These are phyloP conservation scores for Peronospora belbahrii DNA, from an alignment of 352 stramenopile species.

Conservation along the genomic window DNA sequence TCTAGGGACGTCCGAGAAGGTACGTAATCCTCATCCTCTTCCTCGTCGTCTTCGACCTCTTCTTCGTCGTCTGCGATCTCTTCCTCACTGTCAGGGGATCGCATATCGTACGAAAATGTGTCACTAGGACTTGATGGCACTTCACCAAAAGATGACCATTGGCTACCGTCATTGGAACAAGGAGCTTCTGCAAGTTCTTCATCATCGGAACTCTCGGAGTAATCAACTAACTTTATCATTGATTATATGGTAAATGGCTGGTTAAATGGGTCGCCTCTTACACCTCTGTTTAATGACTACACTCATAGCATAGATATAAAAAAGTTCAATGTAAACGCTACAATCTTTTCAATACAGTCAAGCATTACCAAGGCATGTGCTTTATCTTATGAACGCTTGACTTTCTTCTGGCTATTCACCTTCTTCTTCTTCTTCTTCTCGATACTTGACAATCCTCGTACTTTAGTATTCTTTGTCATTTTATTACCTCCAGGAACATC, in stretches of 20 bases:
- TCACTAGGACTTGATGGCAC: slow-evolving; percentile 22
- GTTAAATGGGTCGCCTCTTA: slow-evolving; percentile 8
- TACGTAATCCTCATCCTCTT: slow-evolving; percentile 26
- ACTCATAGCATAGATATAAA: too few species aligned
- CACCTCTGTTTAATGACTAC: slow-evolving; percentile 10
- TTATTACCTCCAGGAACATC: slow-evolving; percentile 15
- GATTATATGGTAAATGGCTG: too few species aligned
- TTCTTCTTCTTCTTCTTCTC: slow-evolving; percentile 19
- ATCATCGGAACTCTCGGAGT: slow-evolving; percentile 46
- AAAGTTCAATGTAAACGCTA: too few species aligned
- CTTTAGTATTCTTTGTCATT: slow-evolving; percentile 23
- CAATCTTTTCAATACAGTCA: not conserved
- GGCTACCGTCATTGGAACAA: slow-evolving; percentile 4
- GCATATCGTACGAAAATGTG: slow-evolving; percentile 26
- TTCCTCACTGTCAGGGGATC: slow-evolving; percentile 8
- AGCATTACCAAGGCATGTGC: not conserved
- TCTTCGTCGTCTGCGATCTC: slow-evolving; percentile 26
- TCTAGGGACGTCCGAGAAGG: slow-evolving; percentile 18
- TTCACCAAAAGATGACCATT: slow-evolving; percentile 30
- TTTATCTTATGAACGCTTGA: slow-evolving; percentile 26
- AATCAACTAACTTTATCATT: slow-evolving; percentile 43
- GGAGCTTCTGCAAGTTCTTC: slow-evolving; percentile 17
- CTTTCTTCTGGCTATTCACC: slow-evolving; percentile 22
- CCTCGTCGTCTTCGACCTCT: slow-evolving; percentile 25
- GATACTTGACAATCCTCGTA: slow-evolving; percentile 18